Conservation (phyloP, 1,284 basidiomycete genomes). For the Cryptococcus sp. region DNA sequence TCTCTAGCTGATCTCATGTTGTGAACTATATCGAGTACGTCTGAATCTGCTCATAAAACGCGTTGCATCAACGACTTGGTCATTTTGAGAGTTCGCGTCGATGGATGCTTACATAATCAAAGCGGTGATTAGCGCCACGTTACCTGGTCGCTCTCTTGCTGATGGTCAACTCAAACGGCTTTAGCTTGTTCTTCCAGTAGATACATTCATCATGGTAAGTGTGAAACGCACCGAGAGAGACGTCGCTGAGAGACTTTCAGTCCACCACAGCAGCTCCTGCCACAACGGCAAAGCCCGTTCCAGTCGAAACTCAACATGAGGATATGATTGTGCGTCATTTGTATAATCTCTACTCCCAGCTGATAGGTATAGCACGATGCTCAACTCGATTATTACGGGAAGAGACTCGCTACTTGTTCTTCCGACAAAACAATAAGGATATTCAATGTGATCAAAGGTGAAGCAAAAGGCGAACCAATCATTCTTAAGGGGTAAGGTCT, state of each 20-base stretch:
- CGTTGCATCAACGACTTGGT: no score
- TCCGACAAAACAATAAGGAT: conserved; percentile 93
- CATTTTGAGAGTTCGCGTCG: no score
- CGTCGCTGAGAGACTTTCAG: no score
- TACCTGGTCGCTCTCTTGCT: no score
- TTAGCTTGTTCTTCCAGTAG: no score
- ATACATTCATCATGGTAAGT: no score
- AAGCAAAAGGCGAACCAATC: conserved; percentile 60
- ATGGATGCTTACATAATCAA: no score
- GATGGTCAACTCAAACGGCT: no score
- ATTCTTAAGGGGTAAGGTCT: conserved; percentile 73
- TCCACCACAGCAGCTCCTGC: neutral
- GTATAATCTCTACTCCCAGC: conserved; percentile 2
- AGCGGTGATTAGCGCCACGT: no score
- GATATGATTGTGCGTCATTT: conserved; percentile 78
- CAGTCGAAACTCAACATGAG: conserved; percentile 82
- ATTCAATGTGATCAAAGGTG: conserved; percentile 89
- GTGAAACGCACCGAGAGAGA: no score
- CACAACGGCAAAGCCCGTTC: conserved; percentile 32
- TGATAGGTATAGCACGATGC: conserved; percentile 74
- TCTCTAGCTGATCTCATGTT: conserved; percentile 23
- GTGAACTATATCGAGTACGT: no score
- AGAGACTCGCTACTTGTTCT: conserved; percentile 91
- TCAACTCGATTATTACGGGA: conserved; percentile 96
- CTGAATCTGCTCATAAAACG: no score